Conservation (phyloP, 2,329 filamentous ascomycete species). For the Madurella fahalii region DNA sequence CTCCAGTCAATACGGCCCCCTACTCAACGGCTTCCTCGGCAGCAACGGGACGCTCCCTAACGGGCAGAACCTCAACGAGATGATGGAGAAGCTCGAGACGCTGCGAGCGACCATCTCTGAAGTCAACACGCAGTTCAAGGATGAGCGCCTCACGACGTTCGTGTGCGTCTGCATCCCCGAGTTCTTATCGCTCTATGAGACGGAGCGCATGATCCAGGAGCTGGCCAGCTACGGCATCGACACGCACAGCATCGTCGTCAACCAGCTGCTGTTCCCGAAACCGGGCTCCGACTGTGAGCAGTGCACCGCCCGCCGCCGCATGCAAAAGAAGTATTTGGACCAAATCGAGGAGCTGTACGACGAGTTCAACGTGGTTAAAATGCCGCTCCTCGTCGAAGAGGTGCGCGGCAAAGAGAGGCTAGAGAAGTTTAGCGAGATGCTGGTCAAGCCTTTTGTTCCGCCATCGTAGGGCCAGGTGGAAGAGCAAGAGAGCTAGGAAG, state of each 20-base stretch:
- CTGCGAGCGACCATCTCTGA: conserved; percentile 90
- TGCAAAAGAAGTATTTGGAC: conserved; percentile 99
- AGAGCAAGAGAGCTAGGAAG: background rate
- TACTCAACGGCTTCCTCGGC: conserved; percentile 90
- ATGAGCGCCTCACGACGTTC: conserved; percentile 91
- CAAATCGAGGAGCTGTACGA: conserved; percentile 98
- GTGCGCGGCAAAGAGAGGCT: conserved; percentile 92
- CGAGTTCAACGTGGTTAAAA: conserved; percentile 98
- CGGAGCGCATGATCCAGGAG: conserved; percentile 99
- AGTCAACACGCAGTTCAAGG: conserved; percentile 98
- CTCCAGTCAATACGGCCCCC: conserved; percentile 88
- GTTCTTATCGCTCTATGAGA: conserved; percentile 95
- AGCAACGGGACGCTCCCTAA: conserved; percentile 66
- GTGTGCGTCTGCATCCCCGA: conserved; percentile 98
- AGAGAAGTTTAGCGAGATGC: conserved; percentile 84
- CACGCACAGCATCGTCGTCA: conserved; percentile 95
- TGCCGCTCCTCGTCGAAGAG: conserved; percentile 94
- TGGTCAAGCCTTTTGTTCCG: conserved; percentile 70
- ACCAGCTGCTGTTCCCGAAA: conserved; percentile 92
- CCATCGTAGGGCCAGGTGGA: conserved; percentile 37
- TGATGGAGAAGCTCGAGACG: conserved; percentile 91
- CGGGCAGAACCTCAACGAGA: conserved; percentile 86
- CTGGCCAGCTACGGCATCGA: conserved; percentile 90
- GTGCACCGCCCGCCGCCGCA: conserved; percentile 89
- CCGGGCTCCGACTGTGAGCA: conserved; percentile 84